Conservation (phyloP, 2,329 filamentous ascomycete species). For the Fusarium falciforme region DNA sequence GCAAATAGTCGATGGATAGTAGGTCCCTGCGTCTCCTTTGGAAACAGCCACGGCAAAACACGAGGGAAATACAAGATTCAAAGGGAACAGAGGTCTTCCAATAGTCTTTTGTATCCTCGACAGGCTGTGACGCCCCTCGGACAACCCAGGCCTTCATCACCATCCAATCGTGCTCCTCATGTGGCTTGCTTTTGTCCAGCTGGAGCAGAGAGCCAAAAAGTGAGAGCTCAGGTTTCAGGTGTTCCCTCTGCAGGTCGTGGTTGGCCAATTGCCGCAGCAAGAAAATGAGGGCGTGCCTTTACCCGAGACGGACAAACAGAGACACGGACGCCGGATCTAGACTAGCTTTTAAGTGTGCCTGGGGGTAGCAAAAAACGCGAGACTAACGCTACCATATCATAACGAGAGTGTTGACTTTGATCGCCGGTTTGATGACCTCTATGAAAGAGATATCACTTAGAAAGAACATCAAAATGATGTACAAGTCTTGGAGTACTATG, state of each 20-base stretch:
- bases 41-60: slow-evolving; percentile 24
- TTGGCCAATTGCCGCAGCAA: slow-evolving; percentile 20
- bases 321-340: slow-evolving; percentile 14
- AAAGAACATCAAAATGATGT: background rate
- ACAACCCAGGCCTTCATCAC: background rate
- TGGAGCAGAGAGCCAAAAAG: background rate
- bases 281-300: slow-evolving; percentile 16
- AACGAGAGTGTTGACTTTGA: background rate
- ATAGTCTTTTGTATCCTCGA: slow-evolving; percentile 1
- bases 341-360: slow-evolving; percentile 8
- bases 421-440: background rate
- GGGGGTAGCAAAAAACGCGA: background rate
- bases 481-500: background rate
- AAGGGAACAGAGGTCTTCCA: slow-evolving; percentile 4
- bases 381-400: background rate
- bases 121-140: background rate
- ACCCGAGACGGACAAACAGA: slow-evolving; percentile 20
- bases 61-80: background rate
- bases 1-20: slow-evolving; percentile 31
- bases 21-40: slow-evolving; percentile 15
- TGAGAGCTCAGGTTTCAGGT: slow-evolving; percentile 25
- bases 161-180: slow-evolving; percentile 9
- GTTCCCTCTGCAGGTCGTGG: slow-evolving; percentile 13
- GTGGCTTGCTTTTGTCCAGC: slow-evolving; percentile 9
- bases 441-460: background rate